phyloP scores from a whole-genome alignment of 1,284 basidiomycete species.

The Psilocybe mexicana region DNA sequence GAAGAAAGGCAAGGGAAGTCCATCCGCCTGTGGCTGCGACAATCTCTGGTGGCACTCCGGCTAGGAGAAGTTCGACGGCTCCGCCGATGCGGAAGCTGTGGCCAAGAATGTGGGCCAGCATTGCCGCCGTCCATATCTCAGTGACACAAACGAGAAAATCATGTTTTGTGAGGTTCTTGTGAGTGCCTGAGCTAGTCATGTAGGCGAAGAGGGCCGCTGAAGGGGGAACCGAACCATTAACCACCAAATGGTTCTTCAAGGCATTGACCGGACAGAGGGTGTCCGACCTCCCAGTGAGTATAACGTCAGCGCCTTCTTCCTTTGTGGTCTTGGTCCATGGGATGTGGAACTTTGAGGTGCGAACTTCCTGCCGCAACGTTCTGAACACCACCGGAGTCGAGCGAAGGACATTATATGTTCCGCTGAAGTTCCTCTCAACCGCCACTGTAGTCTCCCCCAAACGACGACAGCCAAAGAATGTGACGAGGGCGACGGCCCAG shows the following conservation, averaged over 20 bases:
- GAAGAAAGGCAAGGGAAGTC: constrained; percentile 34
- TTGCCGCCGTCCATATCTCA: constrained; percentile 16
- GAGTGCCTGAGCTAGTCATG: not conserved
- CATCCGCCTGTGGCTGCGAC: constrained; percentile 34
- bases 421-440: constrained; percentile 6
- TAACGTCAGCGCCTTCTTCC: constrained; percentile 20
- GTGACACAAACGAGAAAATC: constrained; percentile 25
- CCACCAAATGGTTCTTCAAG: constrained; percentile 23
- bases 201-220: constrained; percentile 21
- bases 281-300: constrained; percentile 21
- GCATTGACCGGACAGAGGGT: constrained; percentile 23
- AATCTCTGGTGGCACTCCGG: constrained; percentile 27
- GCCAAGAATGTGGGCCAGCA: constrained; percentile 22
- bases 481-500: constrained; percentile 24
- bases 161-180: constrained; percentile 13
- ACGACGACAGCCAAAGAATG: constrained; percentile 32
- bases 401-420: not conserved
- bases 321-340: constrained; percentile 34
- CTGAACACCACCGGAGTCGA: not conserved
- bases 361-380: not conserved
- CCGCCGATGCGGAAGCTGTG: constrained; percentile 38
- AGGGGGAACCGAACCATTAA: constrained; percentile 14
- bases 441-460: constrained; percentile 28
- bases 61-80: constrained; percentile 29
- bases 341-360: constrained; percentile 16